Conservation (phyloP, 1,139 yeast species). For the Candida glucosophila region DNA sequence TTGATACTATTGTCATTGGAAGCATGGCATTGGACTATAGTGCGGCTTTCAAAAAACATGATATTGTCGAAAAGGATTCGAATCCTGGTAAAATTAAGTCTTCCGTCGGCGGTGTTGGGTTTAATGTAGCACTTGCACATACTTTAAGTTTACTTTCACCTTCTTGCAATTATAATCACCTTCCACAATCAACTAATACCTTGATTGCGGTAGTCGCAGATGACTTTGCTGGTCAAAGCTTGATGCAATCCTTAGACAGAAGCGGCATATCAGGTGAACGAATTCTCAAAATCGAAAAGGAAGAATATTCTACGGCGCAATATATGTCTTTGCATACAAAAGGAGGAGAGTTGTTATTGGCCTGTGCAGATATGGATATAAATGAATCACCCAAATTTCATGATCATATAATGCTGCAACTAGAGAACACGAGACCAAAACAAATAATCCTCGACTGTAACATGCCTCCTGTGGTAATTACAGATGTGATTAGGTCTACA, state of each 20-base stretch:
- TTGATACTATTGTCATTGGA: too few relatives aligned
- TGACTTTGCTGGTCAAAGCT: conserved; percentile 44
- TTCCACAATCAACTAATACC: too few relatives aligned
- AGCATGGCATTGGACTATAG: too few relatives aligned
- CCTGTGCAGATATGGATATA: conserved; percentile 80
- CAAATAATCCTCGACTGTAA: conserved; percentile 64
- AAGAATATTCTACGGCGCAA: conserved; percentile 45
- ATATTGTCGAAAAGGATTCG: conserved; percentile 66
- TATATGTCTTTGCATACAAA: conserved; percentile 61
- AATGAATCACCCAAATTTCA: conserved; percentile 41
- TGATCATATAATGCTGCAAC: conserved; percentile 27
- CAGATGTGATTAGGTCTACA: conserved; percentile 24
- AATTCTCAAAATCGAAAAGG: conserved; percentile 16
- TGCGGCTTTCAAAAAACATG: too few relatives aligned
- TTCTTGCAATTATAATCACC: conserved; percentile 1
- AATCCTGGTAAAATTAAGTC: conserved; percentile 57
- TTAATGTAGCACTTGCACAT: conserved; percentile 66
- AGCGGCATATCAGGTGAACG: conserved; percentile 32
- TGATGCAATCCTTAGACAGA: conserved; percentile 19
- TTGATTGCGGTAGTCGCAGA: conserved; percentile 56
- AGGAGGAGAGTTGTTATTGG: conserved; percentile 58
- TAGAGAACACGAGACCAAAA: conserved; percentile 26
- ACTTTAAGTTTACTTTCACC: too few relatives aligned
- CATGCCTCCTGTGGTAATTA: conserved; percentile 36
- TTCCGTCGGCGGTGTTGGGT: conserved; percentile 80